Evolutionary conservation across 768 basidiomycete genomes (phyloP), one percentile per base, ranked within the genome.

Genomic region (Tulasnella sp.): DNA sequence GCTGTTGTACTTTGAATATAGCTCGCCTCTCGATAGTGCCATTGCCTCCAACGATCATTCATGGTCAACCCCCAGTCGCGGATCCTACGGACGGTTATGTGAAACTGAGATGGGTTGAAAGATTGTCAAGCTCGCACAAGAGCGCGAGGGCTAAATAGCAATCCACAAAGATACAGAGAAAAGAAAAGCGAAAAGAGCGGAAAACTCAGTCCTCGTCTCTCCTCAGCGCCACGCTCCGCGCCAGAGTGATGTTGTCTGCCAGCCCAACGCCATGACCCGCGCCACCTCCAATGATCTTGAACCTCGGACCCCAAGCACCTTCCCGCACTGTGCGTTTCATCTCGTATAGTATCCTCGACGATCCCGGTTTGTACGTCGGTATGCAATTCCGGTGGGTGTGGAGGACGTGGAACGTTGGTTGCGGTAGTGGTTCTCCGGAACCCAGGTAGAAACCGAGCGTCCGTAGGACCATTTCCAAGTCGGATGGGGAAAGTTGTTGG

Each of bases 351-450:
- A 68, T 68, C 31, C 62, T 27, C 31, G 62, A 68, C 62, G 98
- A 96, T 0, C 94, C 95, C 0, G 92, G 89, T 2, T 87, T 83
- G 76, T 91, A 91, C 16, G 91, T 92, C 27, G 97, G 96, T 77
- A 98, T 98, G 83, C 95, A 95, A 27, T 88, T 84, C 31, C 83
- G 82, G 78, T 96, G 91, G 16, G 88, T 82, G 84, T 88, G 88
- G 36, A 90, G 85, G 36, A 86, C 87, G 82, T 88, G 88, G 75
- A 88, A 86, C 0, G 91, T 83, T 3, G 94, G 93, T 4, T 86
- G 82, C 0, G 93, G 93, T 3, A 92, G 85, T 5, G 83, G 80
- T 44, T 79, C 83, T 18, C 36, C 62, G 14, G 62, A 10, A 18
- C 86, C 85, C 9, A 92, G 85, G 75, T 92, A 90, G 39, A 83